Evolutionary conservation across 495 filamentous ascomycete genomes (phyloP).

Genomic region (Aspergillus olivimuriae): DNA sequence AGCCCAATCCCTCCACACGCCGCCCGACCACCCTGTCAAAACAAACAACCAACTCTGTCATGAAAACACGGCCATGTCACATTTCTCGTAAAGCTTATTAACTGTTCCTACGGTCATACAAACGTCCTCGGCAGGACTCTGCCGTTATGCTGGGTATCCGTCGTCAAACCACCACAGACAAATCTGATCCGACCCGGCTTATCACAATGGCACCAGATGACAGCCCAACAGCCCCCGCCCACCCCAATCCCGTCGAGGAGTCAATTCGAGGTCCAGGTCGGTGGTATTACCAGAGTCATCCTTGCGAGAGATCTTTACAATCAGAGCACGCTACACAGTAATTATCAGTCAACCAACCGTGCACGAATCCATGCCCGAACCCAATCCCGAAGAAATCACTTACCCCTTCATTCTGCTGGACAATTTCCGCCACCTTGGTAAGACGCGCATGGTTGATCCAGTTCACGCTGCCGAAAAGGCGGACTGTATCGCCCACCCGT

Average conservation of each 20-base stretch:
- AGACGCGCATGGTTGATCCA: slow-evolving; percentile 80
- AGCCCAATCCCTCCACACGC: neutral
- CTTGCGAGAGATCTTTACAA: slow-evolving; percentile 61
- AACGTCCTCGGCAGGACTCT: too few relatives aligned
- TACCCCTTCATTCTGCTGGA: slow-evolving; percentile 87
- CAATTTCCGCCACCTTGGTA: slow-evolving; percentile 73
- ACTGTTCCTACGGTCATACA: neutral
- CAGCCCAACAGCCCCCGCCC: slow-evolving; percentile 84
- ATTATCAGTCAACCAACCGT: slow-evolving; percentile 5
- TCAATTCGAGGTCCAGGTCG: slow-evolving; percentile 63
- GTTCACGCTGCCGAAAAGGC: slow-evolving; percentile 76
- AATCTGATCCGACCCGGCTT: neutral
- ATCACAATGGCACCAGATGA: slow-evolving; percentile 69
- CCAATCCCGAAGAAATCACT: slow-evolving; percentile 20
- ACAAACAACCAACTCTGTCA: neutral
- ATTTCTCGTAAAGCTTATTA: slow-evolving; percentile 6
- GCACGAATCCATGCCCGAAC: too few relatives aligned
- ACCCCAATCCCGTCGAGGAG: slow-evolving; percentile 75
- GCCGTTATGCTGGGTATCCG: too few relatives aligned
- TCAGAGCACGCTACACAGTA: slow-evolving; percentile 51
- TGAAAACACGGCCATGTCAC: slow-evolving; percentile 8
- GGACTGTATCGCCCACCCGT: slow-evolving; percentile 73
- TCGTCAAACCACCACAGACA: neutral
- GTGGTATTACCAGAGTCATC: slow-evolving; percentile 34
- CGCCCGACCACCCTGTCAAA: neutral